Conservation (phyloP, 2,329 filamentous ascomycete species). For the Pseudohalonectria lignicola region DNA sequence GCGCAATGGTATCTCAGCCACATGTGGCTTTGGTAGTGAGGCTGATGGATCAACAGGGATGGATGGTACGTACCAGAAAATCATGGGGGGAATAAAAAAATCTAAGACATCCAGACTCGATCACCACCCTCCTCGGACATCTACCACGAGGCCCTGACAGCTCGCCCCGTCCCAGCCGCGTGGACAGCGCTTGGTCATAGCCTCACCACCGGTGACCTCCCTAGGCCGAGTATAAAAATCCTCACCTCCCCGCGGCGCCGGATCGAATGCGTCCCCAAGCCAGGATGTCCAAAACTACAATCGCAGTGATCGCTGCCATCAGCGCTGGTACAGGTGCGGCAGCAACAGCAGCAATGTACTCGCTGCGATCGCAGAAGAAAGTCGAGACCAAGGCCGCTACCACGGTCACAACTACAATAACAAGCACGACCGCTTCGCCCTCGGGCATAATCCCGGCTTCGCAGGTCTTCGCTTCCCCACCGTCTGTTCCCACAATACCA, state of each 20-base stretch:
- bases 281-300: conserved; percentile 67
- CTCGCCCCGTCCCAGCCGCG: conserved; percentile 4
- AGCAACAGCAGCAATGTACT: conserved; percentile 58
- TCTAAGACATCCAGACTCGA: neutral
- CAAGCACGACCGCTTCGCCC: conserved; percentile 12
- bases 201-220: neutral
- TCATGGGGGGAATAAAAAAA: too few species aligned
- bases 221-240: conserved; percentile 6
- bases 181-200: conserved; percentile 2
- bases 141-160: neutral
- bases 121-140: too few species aligned
- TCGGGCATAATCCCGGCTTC: conserved; percentile 40
- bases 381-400: conserved; percentile 23
- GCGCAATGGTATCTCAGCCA: too few species aligned
- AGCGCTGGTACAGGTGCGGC: conserved; percentile 69
- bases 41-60: too few species aligned
- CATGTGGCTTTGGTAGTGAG: too few species aligned
- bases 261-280: neutral
- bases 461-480: conserved; percentile 29
- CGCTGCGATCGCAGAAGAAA: conserved; percentile 39
- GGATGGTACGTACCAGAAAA: too few species aligned
- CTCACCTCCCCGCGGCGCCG: neutral
- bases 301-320: conserved; percentile 65
- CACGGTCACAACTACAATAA: conserved; percentile 14
- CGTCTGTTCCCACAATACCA: neutral